Percentiles rank a stretch among this genome's conserved stretches.
Conservation (phyloP, 768 basidiomycete genomes). For the Phlegmacium glaucopus region DNA sequence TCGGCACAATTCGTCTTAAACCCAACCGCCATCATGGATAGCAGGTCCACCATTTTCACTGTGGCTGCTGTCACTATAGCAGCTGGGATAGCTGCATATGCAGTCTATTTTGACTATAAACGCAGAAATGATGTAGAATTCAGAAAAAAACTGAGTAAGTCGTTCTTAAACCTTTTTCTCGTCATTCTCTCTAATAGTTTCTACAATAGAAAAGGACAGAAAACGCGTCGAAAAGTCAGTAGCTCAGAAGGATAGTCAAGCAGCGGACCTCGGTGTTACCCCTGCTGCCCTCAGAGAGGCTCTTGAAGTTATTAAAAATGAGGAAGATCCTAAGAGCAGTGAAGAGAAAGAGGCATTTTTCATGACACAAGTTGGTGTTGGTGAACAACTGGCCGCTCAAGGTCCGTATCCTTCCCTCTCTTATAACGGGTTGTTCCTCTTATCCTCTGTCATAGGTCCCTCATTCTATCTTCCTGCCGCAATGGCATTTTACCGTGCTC, state of each 20-base stretch:
- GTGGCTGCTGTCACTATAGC: constrained; percentile 50
- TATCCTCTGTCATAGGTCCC: constrained; percentile 52
- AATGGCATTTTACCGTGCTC: constrained; percentile 87
- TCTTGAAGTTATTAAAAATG: constrained; percentile 62
- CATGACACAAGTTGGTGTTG: constrained; percentile 83
- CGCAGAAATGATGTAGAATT: constrained; percentile 85
- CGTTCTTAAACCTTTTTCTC: constrained; percentile 10
- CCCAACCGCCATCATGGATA: constrained; percentile 33
- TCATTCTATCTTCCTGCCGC: constrained; percentile 77
- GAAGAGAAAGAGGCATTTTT: constrained; percentile 88
- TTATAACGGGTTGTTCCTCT: neutral
- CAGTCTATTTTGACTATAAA: constrained; percentile 92
- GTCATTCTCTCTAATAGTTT: constrained; percentile 9
- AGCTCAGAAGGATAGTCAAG: constrained; percentile 42
- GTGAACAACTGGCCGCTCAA: constrained; percentile 76
- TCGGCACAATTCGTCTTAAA: constrained; percentile 11
- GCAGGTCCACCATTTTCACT: constrained; percentile 37
- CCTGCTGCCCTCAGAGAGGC: constrained; percentile 59
- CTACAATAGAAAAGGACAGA: constrained; percentile 79
- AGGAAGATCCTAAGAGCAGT: constrained; percentile 62
- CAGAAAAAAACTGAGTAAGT: constrained; percentile 82
- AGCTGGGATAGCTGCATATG: constrained; percentile 72
- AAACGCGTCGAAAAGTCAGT: constrained; percentile 78
- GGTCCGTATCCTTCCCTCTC: constrained; percentile 44
- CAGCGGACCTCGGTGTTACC: constrained; percentile 30